Evolutionary conservation across 768 basidiomycete genomes (phyloP), one percentile per base, ranked within the genome.

Genomic region (Cyclocybe aegerita): DNA sequence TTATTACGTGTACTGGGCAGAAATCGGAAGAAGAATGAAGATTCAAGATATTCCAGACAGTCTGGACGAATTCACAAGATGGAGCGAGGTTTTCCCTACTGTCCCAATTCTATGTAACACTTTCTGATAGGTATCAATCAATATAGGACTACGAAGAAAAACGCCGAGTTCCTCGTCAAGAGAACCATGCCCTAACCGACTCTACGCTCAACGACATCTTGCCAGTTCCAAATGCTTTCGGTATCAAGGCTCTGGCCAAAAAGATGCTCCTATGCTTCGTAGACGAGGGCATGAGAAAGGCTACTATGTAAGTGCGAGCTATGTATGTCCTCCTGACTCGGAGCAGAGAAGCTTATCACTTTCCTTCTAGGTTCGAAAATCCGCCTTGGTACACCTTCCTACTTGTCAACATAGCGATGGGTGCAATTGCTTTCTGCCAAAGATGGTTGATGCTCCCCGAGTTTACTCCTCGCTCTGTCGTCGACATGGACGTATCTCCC

Each of bases 1-100:
- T 7, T 68, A 58, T 29, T 78, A 65, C 48, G 60, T 72, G 1
- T 73, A 71, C 52, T 81, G 78, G 77, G 39, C 42, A 1, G 77
- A 79, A 54, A 68, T 80, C 10, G 78, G 78, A 4, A 57, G 59
- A 38, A 63, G 70, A 41, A 79, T 81, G 79, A 64, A 68, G 4
- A 80, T 81, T 42, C 55, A 64, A 40, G 70, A 74, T 55, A 76
- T 81, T 34, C 80, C 79, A 2, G 66, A 65, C 1, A 70, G 66
- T 2, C 39, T 72, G 9, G 67, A 74, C 12, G 73, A 59, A 4
- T 56, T 79, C 47, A 53, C 53, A 9, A 59, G 53, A 6, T 80
- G 77, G 78, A 60, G 68, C n/a, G 49, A 55, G 57, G 77, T 77
- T 48, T 23, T 5, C 3, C 5, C 23, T 23, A 5, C 23, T 3